A percentile compares a stretch with the other conserved stretches of the same genome.
These are phyloP conservation scores for Heliamphora exappendiculata DNA, from an alignment of 148 eudicot genomes.

Conservation along the genomic window DNA sequence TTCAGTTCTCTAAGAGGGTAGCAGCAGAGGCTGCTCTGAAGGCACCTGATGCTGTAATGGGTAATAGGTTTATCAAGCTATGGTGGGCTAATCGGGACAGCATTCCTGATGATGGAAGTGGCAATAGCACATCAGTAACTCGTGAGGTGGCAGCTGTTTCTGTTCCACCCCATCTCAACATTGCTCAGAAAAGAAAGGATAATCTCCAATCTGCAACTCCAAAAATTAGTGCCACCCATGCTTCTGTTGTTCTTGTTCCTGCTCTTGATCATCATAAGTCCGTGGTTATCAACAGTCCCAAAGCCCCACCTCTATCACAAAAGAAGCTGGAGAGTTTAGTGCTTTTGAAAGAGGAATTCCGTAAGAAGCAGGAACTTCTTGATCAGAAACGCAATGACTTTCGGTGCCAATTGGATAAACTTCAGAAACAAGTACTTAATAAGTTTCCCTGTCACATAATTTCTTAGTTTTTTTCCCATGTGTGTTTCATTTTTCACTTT, in stretches of 20 bases:
- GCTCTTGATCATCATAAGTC: slow-evolving; percentile 39
- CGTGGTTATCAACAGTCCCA: slow-evolving; percentile 33
- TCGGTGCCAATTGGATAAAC: slow-evolving; percentile 55
- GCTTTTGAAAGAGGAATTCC: slow-evolving; percentile 78
- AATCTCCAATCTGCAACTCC: slow-evolving; percentile 26
- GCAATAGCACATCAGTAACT: slow-evolving; percentile 21
- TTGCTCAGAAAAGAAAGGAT: slow-evolving; percentile 40
- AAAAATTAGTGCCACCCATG: slow-evolving; percentile 25
- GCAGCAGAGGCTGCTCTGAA: slow-evolving; percentile 84
- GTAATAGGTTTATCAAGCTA: slow-evolving; percentile 83
- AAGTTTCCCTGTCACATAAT: neutral
- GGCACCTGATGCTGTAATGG: slow-evolving; percentile 99
- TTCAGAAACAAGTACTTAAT: slow-evolving; percentile 61
- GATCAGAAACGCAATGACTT: slow-evolving; percentile 75
- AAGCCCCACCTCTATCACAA: slow-evolving; percentile 38
- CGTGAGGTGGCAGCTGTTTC: slow-evolving; percentile 29
- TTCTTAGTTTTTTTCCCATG: neutral
- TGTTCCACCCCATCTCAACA: slow-evolving; percentile 22
- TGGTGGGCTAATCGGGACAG: slow-evolving; percentile 94
- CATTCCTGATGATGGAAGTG: slow-evolving; percentile 47
- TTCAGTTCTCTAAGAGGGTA: slow-evolving; percentile 84
- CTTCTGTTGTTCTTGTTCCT: slow-evolving; percentile 27
- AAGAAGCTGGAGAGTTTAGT: slow-evolving; percentile 74
- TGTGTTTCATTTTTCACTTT: too few relatives aligned
- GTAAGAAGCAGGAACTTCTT: slow-evolving; percentile 89